Conservation (phyloP, 2,329 filamentous ascomycete species). For the Colletotrichum coccodes region DNA sequence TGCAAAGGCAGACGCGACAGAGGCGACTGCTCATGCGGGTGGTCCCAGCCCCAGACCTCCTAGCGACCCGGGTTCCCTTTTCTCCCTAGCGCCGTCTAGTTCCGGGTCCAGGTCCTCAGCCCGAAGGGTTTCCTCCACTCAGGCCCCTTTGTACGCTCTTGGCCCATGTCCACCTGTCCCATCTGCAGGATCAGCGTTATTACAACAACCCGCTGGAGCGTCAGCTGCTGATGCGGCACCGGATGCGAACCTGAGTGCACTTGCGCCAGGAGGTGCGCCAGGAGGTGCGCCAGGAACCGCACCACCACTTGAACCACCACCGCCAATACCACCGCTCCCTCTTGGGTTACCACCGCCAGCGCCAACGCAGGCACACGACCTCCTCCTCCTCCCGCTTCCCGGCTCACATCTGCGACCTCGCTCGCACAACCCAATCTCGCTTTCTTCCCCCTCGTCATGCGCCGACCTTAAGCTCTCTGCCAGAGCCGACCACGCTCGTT, state of each 20-base stretch:
- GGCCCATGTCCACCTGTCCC: constrained; percentile 19
- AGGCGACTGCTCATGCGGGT: neutral
- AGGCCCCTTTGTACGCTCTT: constrained; percentile 9
- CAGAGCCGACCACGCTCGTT: constrained; percentile 30
- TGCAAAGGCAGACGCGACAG: neutral
- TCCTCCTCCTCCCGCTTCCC: constrained; percentile 11
- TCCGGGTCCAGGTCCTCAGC: constrained; percentile 28
- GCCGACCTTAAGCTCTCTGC: constrained; percentile 32
- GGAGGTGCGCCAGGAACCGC: neutral
- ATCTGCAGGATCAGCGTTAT: constrained; percentile 32
- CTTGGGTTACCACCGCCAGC: neutral
- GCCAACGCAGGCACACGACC: constrained; percentile 4
- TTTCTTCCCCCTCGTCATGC: constrained; percentile 31
- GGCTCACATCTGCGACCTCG: constrained; percentile 30
- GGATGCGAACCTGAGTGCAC: neutral
- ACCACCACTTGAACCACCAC: constrained; percentile 4
- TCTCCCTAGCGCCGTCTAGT: constrained; percentile 28
- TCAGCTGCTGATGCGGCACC: constrained; percentile 30
- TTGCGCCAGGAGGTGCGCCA: constrained; percentile 1
- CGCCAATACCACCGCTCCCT: neutral
- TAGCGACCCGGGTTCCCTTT: constrained; percentile 29
- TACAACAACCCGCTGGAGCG: constrained; percentile 15
- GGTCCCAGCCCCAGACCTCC: constrained; percentile 15
- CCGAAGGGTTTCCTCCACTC: constrained; percentile 29
- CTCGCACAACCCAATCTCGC: constrained; percentile 28